Evolutionary conservation across 345 rosid species (phyloP).

Genomic region (Firmiana major): DNA sequence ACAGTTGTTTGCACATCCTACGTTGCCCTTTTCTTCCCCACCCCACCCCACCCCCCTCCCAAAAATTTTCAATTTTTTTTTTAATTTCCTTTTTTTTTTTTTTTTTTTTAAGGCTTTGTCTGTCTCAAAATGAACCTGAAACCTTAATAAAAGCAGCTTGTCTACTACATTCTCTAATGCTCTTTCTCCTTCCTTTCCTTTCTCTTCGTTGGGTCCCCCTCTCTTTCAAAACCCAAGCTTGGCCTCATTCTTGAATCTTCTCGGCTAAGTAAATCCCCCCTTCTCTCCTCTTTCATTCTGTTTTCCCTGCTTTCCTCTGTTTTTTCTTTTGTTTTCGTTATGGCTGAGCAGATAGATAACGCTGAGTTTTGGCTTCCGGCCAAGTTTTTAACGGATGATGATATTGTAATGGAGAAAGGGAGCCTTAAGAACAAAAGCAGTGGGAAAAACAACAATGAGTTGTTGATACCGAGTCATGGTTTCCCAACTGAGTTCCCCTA

Average conservation of each 20-base stretch:
- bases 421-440: neutral
- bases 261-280: neutral
- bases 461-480: conserved; percentile 11
- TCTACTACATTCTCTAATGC: conserved; percentile 42
- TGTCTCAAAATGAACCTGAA: conserved; percentile 43
- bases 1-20: conserved; percentile 19
- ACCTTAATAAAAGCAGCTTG: conserved; percentile 60
- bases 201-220: conserved; percentile 34
- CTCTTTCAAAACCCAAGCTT: conserved; percentile 8
- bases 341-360: conserved; percentile 42
- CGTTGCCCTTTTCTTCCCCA: neutral
- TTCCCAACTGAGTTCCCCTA: conserved; percentile 65
- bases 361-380: conserved; percentile 43
- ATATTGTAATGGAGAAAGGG: conserved; percentile 17
- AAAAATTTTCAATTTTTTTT: neutral
- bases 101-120: conserved; percentile 13
- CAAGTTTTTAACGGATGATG: conserved; percentile 28
- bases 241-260: conserved; percentile 25
- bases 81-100: conserved; percentile 8
- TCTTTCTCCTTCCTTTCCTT: neutral
- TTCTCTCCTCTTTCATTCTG: neutral
- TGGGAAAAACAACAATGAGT: neutral
- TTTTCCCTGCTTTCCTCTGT: neutral
- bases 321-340: neutral
- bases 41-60: neutral